Base-by-base conservation (phyloP, 2,329 filamentous ascomycete genomes). In the Fusarium bulbicola region DNA sequence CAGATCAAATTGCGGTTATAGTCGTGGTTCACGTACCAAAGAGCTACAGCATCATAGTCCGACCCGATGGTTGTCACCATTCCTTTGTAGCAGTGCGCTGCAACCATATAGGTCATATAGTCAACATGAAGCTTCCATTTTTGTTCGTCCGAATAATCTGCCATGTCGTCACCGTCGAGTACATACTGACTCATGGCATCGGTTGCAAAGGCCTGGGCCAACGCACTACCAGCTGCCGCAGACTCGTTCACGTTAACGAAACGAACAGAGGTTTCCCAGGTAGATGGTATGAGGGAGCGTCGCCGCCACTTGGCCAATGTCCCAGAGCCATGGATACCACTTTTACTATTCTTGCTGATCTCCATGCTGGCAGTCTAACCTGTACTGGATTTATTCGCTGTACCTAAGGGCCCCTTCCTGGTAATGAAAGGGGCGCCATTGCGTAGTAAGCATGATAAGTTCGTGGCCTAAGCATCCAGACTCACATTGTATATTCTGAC, bases 111-210 rank as follows among this genome's bases (percentile, higher is more conserved):
- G 75, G 91, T 91, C 85, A 95, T 89, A 76, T 95, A 92, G 79
- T 92, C 88, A 74, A 92, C 86, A 81, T 96, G 93, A 50, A 96
- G 86, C 74, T 90, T 89, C 91, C 92, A 96, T 79, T 91, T 92
- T 79, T 90, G 85, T 81, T 93, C 89, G 77, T 90, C 86, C 53
- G 89, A 87, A 82, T 88, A 89, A 70, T 86, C 81, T 70, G 85
- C 86, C 82, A 90, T 88, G 80, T 94, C 92, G 67, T 92, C 90
- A 50, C 91, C 90, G 78, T 93, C 89, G 76, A 95, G 86, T 77
- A 94, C 90, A 83, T 95, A 96, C 80, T 89, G 87, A 70, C 91
- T 90, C 71, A 94, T 88, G 66, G 93, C 89, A 81, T 96, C 93
- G 68, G 90, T 85, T 65, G 89, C 91, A 84, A 97, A 96, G 72